Base-by-base conservation (phyloP, 306 rosid genomes). In the Rosa persica region DNA sequence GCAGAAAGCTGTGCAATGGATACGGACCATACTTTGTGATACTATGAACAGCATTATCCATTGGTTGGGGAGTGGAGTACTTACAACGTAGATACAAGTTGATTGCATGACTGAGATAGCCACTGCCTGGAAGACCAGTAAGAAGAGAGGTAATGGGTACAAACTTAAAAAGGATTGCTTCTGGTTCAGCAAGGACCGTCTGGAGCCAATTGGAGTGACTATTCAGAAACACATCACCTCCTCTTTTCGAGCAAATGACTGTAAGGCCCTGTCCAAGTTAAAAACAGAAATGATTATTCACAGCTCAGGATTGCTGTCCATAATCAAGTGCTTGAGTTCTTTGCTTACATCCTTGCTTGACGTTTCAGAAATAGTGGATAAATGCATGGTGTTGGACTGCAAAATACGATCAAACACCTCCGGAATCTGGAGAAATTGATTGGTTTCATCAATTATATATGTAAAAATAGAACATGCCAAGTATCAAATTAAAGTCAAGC, bases 71-170 rank as follows among this genome's bases (percentile, higher is more conserved):
- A 58, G 67, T 34, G 51, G 78, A 78, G 54, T 60, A 83, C 93
- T 17, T 94, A 94, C 98, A 94, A 69, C 98, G 98, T 61, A 92
- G 84, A 83, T 94, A 94, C 88, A 94, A 85, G 89, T 94, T 94
- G 81, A 94, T 92, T 74, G 98, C 98, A 88, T 94, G 98, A 81
- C 93, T 92, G 22, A 94, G 98, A 89, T 92, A 94, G 78, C 98
- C 98, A 78, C 96, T 92, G 68, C 98, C 98, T n/a, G 96, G 91
- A 86, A 94, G 82, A 79, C 98, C 98, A 3, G 96, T 72, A 77
- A 94, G 92, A 81, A 94, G 95, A 58, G 98, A 94, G 61, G 97
- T 88, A 80, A 94, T 92, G 9, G 97, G 97, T 47, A 91, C 93
- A 83, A 93, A 93, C 83, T 88, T 91, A 89, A 93, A 90, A 65